Evolutionary conservation across 73 alveolate species (phyloP).

Genomic region (Blepharisma stoltei): DNA sequence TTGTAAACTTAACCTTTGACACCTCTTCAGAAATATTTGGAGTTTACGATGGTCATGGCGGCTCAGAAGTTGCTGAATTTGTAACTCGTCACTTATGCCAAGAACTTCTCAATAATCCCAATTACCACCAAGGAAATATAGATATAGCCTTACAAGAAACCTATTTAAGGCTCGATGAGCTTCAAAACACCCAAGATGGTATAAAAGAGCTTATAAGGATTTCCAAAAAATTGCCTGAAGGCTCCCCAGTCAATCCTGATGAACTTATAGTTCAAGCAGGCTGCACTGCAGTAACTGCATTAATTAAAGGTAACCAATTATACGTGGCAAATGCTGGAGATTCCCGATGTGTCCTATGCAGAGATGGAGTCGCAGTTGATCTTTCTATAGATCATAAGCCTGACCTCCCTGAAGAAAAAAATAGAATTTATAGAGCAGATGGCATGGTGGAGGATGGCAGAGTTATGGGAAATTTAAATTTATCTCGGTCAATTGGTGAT

Average conservation of each 20-base stretch:
- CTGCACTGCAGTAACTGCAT: conserved; percentile 82
- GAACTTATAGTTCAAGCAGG: conserved; percentile 68
- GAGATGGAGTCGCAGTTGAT: conserved; percentile 63
- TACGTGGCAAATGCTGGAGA: conserved; percentile 93
- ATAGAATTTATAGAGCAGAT: conserved; percentile 74
- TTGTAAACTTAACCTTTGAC: conserved; percentile 55
- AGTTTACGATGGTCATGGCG: conserved; percentile 97
- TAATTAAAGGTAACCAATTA: conserved; percentile 58
- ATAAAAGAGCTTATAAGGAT: conserved; percentile 58
- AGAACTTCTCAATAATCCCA: conserved; percentile 56
- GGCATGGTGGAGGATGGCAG: conserved; percentile 79
- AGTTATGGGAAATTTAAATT: conserved; percentile 68
- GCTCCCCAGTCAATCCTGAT: conserved; percentile 41
- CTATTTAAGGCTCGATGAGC: conserved; percentile 82
- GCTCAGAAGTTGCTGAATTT: conserved; percentile 84
- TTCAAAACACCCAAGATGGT: conserved; percentile 66
- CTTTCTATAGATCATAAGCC: conserved; percentile 90
- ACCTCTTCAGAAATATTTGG: conserved; percentile 73
- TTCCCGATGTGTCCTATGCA: conserved; percentile 81
- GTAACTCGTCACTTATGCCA: conserved; percentile 59
- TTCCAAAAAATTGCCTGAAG: conserved; percentile 15
- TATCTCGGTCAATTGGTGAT: conserved; percentile 93
- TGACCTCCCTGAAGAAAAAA: conserved; percentile 65
- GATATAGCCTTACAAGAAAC: conserved; percentile 78
- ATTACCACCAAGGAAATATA: conserved; percentile 67